Base-by-base conservation (phyloP, 257 asterid genomes). In the Plectranthus barbatus region DNA sequence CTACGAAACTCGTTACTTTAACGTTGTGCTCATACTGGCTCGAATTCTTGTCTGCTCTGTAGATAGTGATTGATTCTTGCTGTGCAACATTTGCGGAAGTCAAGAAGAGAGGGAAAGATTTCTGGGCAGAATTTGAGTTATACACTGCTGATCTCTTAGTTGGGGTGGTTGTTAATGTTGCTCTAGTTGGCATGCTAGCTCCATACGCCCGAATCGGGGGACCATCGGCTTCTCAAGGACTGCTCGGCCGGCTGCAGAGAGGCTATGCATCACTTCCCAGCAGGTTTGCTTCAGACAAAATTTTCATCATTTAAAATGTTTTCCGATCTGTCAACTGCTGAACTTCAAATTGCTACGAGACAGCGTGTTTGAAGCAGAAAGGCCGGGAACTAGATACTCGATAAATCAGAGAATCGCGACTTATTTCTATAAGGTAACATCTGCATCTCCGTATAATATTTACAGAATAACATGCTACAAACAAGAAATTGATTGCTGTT, bases 41-140 rank as follows among this genome's bases (percentile, higher is more conserved):
- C 31, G 31, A 5, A 44, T 68, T 15, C 6, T 9, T 54, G 44
- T 61, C 46, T 20, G 12, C 39, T 64, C 23, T 77, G 77, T 74
- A 93, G 99, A 85, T 93, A 72, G 92, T 90, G 10, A 90, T 90
- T 53, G 99, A 90, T 81, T 86, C 97, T 23, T 85, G 95, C 52
- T 93, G 99, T 72, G 99, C 99, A 69, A 93, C 97, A 24, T 84
- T 93, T 71, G 97, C 97, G 48, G 97, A 93, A 84, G 94, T 93
- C 15, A 75, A 93, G 67, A 85, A 85, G 79, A 83, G 99, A 69
- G 99, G 97, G 65, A 81, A 93, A 76, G 96, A 87, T 59, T 93
- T 93, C 73, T 93, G 99, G 97, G 88, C 95, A 9, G 99, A 93
- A 72, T 93, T 93, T 69, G 99, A 93, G 68, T 63, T 93, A 72